These are phyloP conservation scores for Neoboletus subvelutipes DNA, from an alignment of 768 basidiomycete genomes.

Conservation along the genomic window DNA sequence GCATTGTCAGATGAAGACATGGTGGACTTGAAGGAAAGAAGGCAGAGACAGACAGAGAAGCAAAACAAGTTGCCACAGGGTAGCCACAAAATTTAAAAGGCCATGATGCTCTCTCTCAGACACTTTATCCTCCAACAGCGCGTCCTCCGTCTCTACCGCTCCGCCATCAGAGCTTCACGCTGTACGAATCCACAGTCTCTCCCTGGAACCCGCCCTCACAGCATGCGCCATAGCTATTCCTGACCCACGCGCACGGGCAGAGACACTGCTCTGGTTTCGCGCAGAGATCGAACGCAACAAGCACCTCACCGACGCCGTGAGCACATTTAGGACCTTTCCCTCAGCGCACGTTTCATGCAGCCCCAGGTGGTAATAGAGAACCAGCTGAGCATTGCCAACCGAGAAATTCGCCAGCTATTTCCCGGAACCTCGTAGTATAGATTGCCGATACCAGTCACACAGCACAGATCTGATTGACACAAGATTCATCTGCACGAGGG, in stretches of 20 bases:
- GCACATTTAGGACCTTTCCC: too few relatives aligned
- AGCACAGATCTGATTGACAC: neutral
- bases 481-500: neutral
- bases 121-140: constrained; percentile 70
- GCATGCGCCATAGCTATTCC: constrained; percentile 50
- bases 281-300: constrained; percentile 65
- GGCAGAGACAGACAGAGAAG: neutral
- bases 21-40: too few relatives aligned
- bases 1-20: too few relatives aligned
- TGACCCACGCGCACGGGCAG: constrained; percentile 55
- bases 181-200: constrained; percentile 38
- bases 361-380: constrained; percentile 59
- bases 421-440: constrained; percentile 17
- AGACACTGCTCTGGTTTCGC: constrained; percentile 74
- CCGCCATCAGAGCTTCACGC: constrained; percentile 66
- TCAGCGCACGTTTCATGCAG: constrained; percentile 12
- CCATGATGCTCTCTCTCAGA: constrained; percentile 49
- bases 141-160: constrained; percentile 62
- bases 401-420: constrained; percentile 63
- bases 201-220: constrained; percentile 1
- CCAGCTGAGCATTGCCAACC: constrained; percentile 50
- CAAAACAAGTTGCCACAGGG: neutral
- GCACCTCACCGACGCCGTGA: constrained; percentile 56
- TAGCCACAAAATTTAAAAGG: constrained; percentile 11
- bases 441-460: neutral